phyloP scores from a whole-genome alignment of 73 alveolate genomes.

The Symbiodinium natans region DNA sequence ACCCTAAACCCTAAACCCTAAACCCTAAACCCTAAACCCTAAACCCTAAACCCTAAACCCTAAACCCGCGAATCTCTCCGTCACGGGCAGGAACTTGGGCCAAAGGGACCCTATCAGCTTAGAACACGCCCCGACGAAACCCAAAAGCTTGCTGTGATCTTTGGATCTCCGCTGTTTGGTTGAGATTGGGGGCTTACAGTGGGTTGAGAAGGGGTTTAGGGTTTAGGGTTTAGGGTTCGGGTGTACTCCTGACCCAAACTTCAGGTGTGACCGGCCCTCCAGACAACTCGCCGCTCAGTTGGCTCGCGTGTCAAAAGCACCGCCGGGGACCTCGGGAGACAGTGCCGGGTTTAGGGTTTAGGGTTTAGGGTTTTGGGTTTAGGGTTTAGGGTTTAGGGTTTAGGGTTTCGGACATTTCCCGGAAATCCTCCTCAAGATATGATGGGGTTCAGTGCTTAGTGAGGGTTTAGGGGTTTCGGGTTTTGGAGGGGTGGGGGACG shows the following conservation, averaged over 20 bases:
- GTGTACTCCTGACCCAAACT: background rate
- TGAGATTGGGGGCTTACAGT: no score
- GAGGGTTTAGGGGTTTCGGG: no score
- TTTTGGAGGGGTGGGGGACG: no score
- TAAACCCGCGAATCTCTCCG: no score
- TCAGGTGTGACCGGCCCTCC: conserved; percentile 13
- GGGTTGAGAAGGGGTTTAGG: background rate
- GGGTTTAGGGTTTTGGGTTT: background rate
- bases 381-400: background rate
- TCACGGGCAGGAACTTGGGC: no score
- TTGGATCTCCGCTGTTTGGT: no score
- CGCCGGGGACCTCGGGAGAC: conserved; percentile 9
- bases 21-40: background rate
- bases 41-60: background rate
- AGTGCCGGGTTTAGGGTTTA: background rate
- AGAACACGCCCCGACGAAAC: no score
- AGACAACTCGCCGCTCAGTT: conserved; percentile 73
- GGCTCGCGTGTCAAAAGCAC: conserved; percentile 89
- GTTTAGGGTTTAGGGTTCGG: background rate
- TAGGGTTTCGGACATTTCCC: no score
- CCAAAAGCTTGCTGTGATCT: background rate
- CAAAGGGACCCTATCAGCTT: background rate
- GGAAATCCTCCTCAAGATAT: no score
- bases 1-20: background rate
- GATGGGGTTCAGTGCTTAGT: no score